Evolutionary conservation across 2,329 filamentous ascomycete genomes (phyloP).

Genomic region (Colletotrichum orbiculare): DNA sequence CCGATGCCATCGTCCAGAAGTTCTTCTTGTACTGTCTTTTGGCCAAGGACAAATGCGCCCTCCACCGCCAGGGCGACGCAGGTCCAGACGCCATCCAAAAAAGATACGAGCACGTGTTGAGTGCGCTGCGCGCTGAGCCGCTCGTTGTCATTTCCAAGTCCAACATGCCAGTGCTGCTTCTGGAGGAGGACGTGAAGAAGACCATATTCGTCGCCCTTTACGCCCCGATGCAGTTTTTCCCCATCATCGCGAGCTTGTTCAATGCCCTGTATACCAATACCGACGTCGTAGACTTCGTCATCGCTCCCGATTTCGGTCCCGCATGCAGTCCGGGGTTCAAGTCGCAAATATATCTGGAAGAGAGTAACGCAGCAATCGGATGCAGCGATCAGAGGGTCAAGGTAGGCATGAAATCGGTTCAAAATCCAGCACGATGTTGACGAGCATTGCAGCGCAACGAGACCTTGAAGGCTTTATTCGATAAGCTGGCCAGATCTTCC

Average conservation of each 20-base stretch:
- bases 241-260: conserved; percentile 47
- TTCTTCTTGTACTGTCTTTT: conserved; percentile 61
- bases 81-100: conserved; percentile 38
- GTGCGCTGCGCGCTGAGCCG: conserved; percentile 47
- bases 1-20: conserved; percentile 56
- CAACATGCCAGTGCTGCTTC: conserved; percentile 49
- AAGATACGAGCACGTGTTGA: conserved; percentile 47
- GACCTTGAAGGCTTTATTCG: conserved; percentile 44
- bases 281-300: conserved; percentile 22
- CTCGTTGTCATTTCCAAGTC: conserved; percentile 44
- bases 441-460: conserved; percentile 43
- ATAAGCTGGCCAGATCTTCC: conserved; percentile 42
- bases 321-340: conserved; percentile 27
- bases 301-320: conserved; percentile 29
- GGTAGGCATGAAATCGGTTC: conserved; percentile 11
- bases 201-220: conserved; percentile 51
- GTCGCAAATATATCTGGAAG: conserved; percentile 23
- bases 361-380: conserved; percentile 39
- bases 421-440: not conserved
- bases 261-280: conserved; percentile 43
- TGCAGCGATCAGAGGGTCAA: conserved; percentile 47
- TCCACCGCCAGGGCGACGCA: conserved; percentile 51
- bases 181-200: conserved; percentile 50
- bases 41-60: conserved; percentile 51
- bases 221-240: conserved; percentile 45